Base-by-base conservation (phyloP, 805 yeast species). In the Pichia phayaonensis region DNA sequence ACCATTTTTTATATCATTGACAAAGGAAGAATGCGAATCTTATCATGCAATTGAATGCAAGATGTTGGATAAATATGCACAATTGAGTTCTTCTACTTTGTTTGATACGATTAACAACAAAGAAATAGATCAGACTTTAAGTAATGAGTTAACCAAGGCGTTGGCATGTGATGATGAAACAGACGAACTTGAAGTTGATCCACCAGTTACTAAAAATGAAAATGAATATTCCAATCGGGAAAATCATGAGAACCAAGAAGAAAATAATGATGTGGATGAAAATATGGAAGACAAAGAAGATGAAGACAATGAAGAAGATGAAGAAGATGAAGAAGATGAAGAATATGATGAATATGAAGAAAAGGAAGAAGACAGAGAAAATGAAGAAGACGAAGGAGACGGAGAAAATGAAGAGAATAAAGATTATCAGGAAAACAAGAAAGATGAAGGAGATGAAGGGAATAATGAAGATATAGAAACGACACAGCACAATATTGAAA, bases 1-100 rank as follows among this genome's bases (percentile, higher is more conserved):
- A 1, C 98, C 98, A 2, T 80, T 88, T 58, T 82, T 90, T 57
- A 71, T 90, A 27, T 74, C 81, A 0, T 59, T 89, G 47, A 61
- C 74, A 2, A 69, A 71, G 36, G 72, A 71, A 1, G 92, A 86
- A 39, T 64, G 73, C 6, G 58, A 60, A 3, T 81, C 87, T 23
- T 81, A 77, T 60, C 84, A 83, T 7, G 59, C 64, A 1, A 80
- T 90, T 8, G 68, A 84, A 55, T 61, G 63, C 22, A 85, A 84
- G 58, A 58, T 89, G 27, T 81, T 82, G 49, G 65, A 67, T 39
- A 64, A 68, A 50, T 76, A 73, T 53, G 66, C 65, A n/a, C 76
- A 74, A 51, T 57, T 79, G 7, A 74, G 81, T 22, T 77, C 82
- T 0, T 73, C 54, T 44, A 64, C 54, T 72, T 61, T 46, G 69